phyloP scores from a whole-genome alignment of 2,329 filamentous ascomycete genomes.

The Didymella exigua region DNA sequence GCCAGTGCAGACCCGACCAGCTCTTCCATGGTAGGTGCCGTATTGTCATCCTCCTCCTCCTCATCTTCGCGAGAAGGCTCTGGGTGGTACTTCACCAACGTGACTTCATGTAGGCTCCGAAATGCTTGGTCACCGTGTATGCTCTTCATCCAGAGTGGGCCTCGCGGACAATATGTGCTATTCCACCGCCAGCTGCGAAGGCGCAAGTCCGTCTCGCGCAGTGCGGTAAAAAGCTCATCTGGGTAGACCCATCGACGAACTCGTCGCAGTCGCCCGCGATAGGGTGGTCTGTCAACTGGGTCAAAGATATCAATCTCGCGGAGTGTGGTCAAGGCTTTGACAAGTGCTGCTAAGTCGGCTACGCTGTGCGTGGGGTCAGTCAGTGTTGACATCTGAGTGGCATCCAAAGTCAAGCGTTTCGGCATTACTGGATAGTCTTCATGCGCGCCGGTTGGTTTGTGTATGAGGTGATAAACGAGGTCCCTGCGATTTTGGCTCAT shows the following conservation, averaged over 20 bases:
- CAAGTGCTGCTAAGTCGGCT: slow-evolving; percentile 62
- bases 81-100: slow-evolving; percentile 43
- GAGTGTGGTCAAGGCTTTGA: slow-evolving; percentile 70
- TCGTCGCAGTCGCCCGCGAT: slow-evolving; percentile 61
- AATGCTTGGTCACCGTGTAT: slow-evolving; percentile 54
- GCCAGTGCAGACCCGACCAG: slow-evolving; percentile 57
- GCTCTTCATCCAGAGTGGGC: slow-evolving; percentile 46
- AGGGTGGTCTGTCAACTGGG: slow-evolving; percentile 69
- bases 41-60: slow-evolving; percentile 19
- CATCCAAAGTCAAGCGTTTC: slow-evolving; percentile 71
- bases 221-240: slow-evolving; percentile 65
- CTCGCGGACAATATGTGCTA: slow-evolving; percentile 50
- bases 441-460: slow-evolving; percentile 44
- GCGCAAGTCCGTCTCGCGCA: slow-evolving; percentile 58
- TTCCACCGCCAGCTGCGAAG: slow-evolving; percentile 64
- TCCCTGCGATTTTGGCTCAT: slow-evolving; percentile 53
- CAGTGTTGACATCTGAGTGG: slow-evolving; percentile 61
- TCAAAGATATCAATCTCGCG: slow-evolving; percentile 75
- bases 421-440: slow-evolving; percentile 74
- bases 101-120: slow-evolving; percentile 44
- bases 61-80: slow-evolving; percentile 21
- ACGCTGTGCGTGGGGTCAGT: slow-evolving; percentile 60
- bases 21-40: slow-evolving; percentile 48
- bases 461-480: slow-evolving; percentile 61
- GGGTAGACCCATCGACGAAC: slow-evolving; percentile 71